phyloP scores from a whole-genome alignment of 1,139 yeast species.

The Geotrichum reessii region DNA sequence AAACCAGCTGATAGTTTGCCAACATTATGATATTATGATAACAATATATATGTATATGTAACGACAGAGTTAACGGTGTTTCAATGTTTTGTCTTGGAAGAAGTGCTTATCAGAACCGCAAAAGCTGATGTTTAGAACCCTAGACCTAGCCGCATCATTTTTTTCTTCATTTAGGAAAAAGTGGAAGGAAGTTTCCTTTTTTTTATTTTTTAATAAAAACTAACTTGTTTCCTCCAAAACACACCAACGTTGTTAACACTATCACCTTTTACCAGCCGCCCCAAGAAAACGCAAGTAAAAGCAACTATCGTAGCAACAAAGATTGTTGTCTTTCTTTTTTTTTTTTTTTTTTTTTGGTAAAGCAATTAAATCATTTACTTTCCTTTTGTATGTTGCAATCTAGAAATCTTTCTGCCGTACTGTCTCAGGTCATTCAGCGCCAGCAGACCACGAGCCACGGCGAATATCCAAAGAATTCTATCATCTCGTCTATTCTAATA shows the following conservation, averaged over 20 bases:
- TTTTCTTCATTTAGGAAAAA: neutral
- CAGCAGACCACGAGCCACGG: conserved; percentile 19
- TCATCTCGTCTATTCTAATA: conserved; percentile 30
- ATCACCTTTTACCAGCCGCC: neutral
- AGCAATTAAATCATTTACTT: too few relatives aligned
- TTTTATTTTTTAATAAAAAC: neutral
- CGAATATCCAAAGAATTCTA: conserved; percentile 8
- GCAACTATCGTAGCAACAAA: neutral
- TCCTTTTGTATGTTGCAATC: conserved; percentile 26
- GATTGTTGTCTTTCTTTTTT: too few relatives aligned
- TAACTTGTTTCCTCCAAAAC: neutral
- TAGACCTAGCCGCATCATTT: neutral
- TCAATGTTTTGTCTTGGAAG: neutral
- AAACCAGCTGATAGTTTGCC: neutral
- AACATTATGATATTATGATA: neutral
- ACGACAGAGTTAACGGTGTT: neutral
- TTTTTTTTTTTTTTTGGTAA: too few relatives aligned
- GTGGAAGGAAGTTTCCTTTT: neutral
- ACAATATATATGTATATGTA: neutral
- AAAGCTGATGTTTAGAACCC: neutral
- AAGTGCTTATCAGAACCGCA: too few relatives aligned
- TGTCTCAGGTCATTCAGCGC: conserved; percentile 28
- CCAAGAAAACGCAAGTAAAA: neutral
- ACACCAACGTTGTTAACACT: neutral
- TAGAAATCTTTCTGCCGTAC: conserved; percentile 26